Percentiles rank a stretch among this genome's conserved stretches.
phyloP scores from a whole-genome alignment of 1,284 basidiomycete genomes.

The Boletus hoseneyae region DNA sequence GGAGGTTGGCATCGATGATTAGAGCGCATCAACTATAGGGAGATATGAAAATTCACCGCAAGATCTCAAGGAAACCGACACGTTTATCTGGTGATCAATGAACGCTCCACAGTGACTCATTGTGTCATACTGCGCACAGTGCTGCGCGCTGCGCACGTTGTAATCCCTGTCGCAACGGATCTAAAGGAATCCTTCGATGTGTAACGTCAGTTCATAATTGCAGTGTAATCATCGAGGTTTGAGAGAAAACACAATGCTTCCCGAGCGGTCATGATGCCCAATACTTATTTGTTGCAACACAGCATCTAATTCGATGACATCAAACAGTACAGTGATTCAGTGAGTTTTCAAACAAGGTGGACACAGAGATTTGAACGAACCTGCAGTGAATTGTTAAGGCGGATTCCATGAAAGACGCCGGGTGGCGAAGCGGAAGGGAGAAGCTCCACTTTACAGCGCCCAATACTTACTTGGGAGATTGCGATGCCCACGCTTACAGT shows the following conservation, averaged over 20 bases:
- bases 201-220: background rate
- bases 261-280: background rate
- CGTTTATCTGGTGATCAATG: background rate
- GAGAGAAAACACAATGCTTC: background rate
- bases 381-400: too few species aligned
- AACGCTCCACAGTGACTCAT: background rate
- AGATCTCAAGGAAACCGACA: background rate
- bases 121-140: constrained; percentile 6
- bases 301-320: background rate
- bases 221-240: background rate
- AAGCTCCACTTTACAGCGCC: too few species aligned
- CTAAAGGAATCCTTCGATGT: too few species aligned
- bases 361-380: background rate
- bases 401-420: background rate
- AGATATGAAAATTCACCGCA: background rate
- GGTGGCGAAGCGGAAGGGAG: background rate
- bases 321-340: background rate
- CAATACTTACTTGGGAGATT: background rate
- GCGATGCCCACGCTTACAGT: background rate
- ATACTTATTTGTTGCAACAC: background rate
- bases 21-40: background rate
- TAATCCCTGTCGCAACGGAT: background rate
- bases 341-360: background rate
- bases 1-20: background rate
- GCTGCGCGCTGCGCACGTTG: constrained; percentile 15